These are phyloP conservation scores for Erythrophleum fordii DNA, from an alignment of 306 rosid species.

Conservation along the genomic window DNA sequence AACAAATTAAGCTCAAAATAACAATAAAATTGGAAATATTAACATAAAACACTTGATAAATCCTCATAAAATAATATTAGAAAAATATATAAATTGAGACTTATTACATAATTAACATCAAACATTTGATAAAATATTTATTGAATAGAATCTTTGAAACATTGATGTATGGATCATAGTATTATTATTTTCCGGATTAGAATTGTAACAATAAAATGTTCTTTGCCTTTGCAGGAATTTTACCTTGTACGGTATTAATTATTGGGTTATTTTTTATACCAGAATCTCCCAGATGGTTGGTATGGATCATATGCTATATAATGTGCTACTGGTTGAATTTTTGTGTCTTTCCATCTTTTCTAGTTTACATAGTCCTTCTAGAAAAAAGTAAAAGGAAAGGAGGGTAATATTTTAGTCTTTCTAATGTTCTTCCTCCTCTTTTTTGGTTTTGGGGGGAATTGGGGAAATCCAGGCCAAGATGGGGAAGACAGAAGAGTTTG, in stretches of 20 bases:
- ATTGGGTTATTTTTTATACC: conserved; percentile 90
- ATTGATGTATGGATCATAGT: conserved; percentile 15
- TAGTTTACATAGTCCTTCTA: neutral
- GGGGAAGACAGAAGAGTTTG: conserved; percentile 89
- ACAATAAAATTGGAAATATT: too few relatives aligned
- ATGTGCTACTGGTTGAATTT: conserved; percentile 25
- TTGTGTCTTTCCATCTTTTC: conserved; percentile 23
- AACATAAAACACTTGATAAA: too few relatives aligned
- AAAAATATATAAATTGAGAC: too few relatives aligned
- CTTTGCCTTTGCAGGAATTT: conserved; percentile 64
- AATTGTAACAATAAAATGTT: neutral
- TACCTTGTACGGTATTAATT: conserved; percentile 80
- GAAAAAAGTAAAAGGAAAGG: too few relatives aligned
- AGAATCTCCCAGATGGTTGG: conserved; percentile 97
- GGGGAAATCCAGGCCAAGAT: conserved; percentile 70
- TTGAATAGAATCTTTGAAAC: neutral
- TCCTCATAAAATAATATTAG: too few relatives aligned
- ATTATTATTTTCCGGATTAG: conserved; percentile 25
- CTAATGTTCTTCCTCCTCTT: neutral
- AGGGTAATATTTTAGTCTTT: too few relatives aligned
- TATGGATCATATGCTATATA: conserved; percentile 45
- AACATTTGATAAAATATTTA: neutral
- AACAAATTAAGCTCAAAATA: too few relatives aligned
- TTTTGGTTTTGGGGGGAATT: neutral
- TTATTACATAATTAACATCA: neutral